Evolutionary conservation across 2,329 filamentous ascomycete species (phyloP).

Genomic region (Juglanconis oblonga): DNA sequence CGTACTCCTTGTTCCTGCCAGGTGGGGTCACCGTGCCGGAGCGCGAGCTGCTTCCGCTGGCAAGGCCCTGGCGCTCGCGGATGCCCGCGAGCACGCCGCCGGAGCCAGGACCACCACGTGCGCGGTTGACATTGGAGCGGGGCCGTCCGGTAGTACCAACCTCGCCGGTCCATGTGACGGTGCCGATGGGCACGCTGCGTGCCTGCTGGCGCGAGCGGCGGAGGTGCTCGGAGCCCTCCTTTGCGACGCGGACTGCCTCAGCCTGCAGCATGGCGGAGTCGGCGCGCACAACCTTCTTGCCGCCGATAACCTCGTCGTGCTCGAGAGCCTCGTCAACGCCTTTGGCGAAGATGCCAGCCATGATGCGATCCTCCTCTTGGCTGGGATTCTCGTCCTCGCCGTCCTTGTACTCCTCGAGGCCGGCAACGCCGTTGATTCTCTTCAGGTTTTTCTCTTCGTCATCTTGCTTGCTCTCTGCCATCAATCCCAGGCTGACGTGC

Average conservation of each 20-base stretch:
- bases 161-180: constrained; percentile 90
- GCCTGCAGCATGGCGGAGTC: constrained; percentile 76
- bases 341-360: constrained; percentile 84
- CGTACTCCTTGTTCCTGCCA: constrained; percentile 35
- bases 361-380: constrained; percentile 68
- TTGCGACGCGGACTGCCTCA: constrained; percentile 77
- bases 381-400: constrained; percentile 40
- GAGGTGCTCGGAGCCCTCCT: constrained; percentile 73
- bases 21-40: constrained; percentile 40
- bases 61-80: constrained; percentile 53
- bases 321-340: constrained; percentile 89
- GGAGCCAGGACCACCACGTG: constrained; percentile 51
- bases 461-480: constrained; percentile 17
- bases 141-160: constrained; percentile 75
- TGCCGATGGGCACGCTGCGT: constrained; percentile 71
- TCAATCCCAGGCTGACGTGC: constrained; percentile 5
- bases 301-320: constrained; percentile 80
- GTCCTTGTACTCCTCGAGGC: constrained; percentile 61
- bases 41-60: constrained; percentile 38
- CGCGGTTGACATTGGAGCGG: constrained; percentile 45
- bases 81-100: constrained; percentile 55
- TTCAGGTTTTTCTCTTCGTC: constrained; percentile 30
- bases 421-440: constrained; percentile 52
- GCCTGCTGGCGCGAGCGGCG: constrained; percentile 71
- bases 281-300: constrained; percentile 66